These are phyloP conservation scores for Spencermartinsiella europaea DNA, from an alignment of 805 yeast genomes.

Conservation along the genomic window DNA sequence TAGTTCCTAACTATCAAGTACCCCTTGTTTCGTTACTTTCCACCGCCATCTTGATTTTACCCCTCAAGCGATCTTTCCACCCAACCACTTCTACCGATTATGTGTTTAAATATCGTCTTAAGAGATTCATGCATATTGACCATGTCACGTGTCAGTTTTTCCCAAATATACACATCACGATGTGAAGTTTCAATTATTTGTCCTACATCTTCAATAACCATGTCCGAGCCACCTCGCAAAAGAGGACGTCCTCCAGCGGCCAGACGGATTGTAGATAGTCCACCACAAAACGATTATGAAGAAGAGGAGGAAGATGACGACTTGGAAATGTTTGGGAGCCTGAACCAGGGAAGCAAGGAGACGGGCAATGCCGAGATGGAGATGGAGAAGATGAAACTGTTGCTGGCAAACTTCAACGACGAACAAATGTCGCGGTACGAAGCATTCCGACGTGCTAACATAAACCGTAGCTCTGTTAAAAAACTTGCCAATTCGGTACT, in stretches of 20 bases:
- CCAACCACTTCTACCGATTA: too few species aligned
- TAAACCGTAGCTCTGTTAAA: conserved; percentile 69
- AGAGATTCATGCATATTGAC: too few species aligned
- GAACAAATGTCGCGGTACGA: conserved; percentile 86
- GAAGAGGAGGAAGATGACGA: conserved; percentile 18
- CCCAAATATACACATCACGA: too few species aligned
- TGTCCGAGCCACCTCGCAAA: not conserved
- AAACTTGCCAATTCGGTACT: conserved; percentile 72
- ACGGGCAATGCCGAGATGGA: conserved; percentile 20
- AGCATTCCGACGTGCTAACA: conserved; percentile 72
- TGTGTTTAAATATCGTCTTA: too few species aligned
- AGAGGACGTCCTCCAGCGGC: not conserved
- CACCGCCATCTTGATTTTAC: too few species aligned
- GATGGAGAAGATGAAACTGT: conserved; percentile 38
- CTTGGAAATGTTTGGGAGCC: conserved; percentile 5
- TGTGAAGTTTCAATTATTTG: too few species aligned
- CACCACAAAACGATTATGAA: conserved; percentile 14
- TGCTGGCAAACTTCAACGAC: conserved; percentile 69
- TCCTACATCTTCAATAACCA: too few species aligned
- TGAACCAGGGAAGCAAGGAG: not conserved
- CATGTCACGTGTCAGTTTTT: too few species aligned
- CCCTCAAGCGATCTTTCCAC: too few species aligned
- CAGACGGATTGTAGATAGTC: conserved; percentile 4
- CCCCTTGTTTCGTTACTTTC: too few species aligned
- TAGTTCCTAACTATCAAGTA: too few species aligned